Evolutionary conservation across 345 rosid genomes (phyloP), one percentile per base, ranked within the genome.

Genomic region (Cardamine occulta): DNA sequence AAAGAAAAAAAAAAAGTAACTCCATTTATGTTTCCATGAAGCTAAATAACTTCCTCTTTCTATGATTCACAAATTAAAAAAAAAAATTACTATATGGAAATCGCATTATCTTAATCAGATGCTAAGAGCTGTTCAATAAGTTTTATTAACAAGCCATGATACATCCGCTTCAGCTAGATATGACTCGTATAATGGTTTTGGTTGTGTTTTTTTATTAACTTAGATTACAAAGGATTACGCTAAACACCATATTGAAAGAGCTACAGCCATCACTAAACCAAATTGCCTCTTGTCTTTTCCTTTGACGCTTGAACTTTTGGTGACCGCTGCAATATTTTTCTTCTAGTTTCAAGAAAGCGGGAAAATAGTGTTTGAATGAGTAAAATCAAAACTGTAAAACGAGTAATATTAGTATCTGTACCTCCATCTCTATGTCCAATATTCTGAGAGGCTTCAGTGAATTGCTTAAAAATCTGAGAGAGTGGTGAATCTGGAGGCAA

Each of bases 401-500:
- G 29, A 21, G 63, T 66, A 28, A 6, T n/a, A 17, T 10, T 21
- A 54, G 51, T 70, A 77, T 76, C 80, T 70, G 51, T 70, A 77
- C 80, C 80, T 70, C 26, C 48, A 35, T 39, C 80, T 70, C 11
- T 28, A 35, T 39, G 42, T 63, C 52, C 72, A 70, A 5, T 57
- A 47, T 59, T 74, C 26, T 61, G 71, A 19, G 45, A 53, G 44
- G 77, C 31, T 59, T 68, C 68, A 60, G 59, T 70, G 70, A 70
- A 82, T 24, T 82, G 82, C 72, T 71, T 71, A 62, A 82, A 82
- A 39, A 82, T 73, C 51, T 54, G 10, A 60, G 84, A 70, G 11
- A 15, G 74, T 45, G 76, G 19, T 49, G 87, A 80, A 72, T 77
- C 71, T 57, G 75, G 77, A 67, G 81, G 58, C 79, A 77, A 21